Percentiles rank a stretch among this genome's conserved stretches.
phyloP scores from a whole-genome alignment of 2,329 filamentous ascomycete species.

The Paraconiothyrium sp. region DNA sequence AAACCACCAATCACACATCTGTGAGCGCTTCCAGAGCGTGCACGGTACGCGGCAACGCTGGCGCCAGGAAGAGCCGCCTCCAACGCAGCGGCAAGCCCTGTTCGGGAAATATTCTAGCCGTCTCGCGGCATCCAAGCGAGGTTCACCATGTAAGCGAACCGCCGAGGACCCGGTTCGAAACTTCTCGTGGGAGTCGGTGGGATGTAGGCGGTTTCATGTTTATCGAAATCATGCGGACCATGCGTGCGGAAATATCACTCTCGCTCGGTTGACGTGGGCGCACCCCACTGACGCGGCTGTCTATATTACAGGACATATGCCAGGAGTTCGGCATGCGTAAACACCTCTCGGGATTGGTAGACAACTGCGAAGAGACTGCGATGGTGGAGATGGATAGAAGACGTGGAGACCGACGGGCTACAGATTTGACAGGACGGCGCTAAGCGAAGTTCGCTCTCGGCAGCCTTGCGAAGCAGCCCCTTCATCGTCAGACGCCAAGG shows the following conservation, averaged over 20 bases:
- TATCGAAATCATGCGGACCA: slow-evolving; percentile 26
- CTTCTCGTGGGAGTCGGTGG: slow-evolving; percentile 25
- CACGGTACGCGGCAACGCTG: slow-evolving; percentile 8
- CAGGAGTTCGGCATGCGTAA: slow-evolving; percentile 13
- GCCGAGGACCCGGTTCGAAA: slow-evolving; percentile 48
- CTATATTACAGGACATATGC: slow-evolving; percentile 26
- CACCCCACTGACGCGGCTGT: slow-evolving; percentile 24
- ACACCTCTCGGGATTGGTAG: not conserved
- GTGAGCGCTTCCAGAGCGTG: not conserved
- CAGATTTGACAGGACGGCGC: slow-evolving; percentile 3
- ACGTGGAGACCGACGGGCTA: not conserved
- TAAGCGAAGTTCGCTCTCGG: not conserved
- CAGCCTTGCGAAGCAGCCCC: slow-evolving; percentile 5
- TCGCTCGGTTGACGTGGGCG: slow-evolving; percentile 10
- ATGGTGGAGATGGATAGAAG: slow-evolving; percentile 1
- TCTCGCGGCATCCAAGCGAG: slow-evolving; percentile 32
- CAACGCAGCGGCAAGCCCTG: slow-evolving; percentile 37
- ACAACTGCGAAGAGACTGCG: not conserved
- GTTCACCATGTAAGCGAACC: slow-evolving; percentile 34
- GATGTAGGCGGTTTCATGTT: slow-evolving; percentile 44
- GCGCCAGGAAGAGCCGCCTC: slow-evolving; percentile 20
- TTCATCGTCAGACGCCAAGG: not conserved
- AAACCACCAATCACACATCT: slow-evolving; percentile 39
- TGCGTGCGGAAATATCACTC: slow-evolving; percentile 23
- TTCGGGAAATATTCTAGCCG: slow-evolving; percentile 22